Evolutionary conservation across 2,329 filamentous ascomycete genomes (phyloP).

Genomic region (Raffaelea arxii): DNA sequence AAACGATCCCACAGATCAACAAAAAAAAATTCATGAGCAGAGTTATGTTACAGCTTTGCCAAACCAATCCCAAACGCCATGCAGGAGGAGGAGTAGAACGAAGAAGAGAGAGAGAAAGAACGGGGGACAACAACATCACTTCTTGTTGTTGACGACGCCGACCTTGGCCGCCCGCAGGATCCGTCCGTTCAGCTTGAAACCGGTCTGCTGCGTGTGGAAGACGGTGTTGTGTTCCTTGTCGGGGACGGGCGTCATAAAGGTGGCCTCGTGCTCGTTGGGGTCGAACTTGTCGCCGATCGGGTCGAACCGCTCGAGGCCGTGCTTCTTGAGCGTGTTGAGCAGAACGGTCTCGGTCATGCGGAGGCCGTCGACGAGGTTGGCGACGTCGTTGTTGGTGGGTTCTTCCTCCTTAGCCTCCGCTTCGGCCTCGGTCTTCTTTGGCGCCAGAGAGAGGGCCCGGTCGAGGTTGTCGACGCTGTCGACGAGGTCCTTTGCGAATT

Average conservation of each 20-base stretch:
- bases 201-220: constrained; percentile 90
- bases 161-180: constrained; percentile 90
- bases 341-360: constrained; percentile 92
- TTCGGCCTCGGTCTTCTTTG: constrained; percentile 24
- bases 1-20: background rate
- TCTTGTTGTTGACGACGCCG: constrained; percentile 80
- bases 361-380: constrained; percentile 75
- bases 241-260: constrained; percentile 80
- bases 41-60: constrained; percentile 9
- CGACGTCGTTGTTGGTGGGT: constrained; percentile 44
- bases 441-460: constrained; percentile 74
- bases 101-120: no score
- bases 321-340: constrained; percentile 81
- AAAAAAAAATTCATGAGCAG: constrained; percentile 11
- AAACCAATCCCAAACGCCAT: background rate
- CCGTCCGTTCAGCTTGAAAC: constrained; percentile 86
- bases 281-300: constrained; percentile 83
- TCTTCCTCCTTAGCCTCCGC: constrained; percentile 17
- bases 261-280: constrained; percentile 93
- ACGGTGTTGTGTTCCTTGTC: constrained; percentile 86
- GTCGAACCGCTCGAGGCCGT: constrained; percentile 84
- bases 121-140: no score
- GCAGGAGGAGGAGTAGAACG: background rate
- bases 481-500: constrained; percentile 88
- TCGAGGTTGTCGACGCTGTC: constrained; percentile 97